phyloP scores from a whole-genome alignment of 2,329 filamentous ascomycete species.

The Microdochium paspali region DNA sequence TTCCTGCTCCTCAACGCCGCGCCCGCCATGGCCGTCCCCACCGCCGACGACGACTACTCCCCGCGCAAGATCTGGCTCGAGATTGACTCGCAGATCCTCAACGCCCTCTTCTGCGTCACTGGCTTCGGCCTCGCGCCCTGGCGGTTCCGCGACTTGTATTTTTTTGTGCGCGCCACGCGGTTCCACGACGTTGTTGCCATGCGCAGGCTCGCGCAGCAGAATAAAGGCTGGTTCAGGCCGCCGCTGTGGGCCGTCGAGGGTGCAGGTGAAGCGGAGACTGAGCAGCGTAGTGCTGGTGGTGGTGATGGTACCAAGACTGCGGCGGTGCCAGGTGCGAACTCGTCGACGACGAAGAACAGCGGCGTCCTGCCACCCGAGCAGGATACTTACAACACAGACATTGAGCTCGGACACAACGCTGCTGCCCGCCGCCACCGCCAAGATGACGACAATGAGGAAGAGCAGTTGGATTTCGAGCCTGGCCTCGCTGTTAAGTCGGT shows the following conservation, averaged over 20 bases:
- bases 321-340: neutral
- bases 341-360: neutral
- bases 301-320: neutral
- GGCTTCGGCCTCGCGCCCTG: conserved; percentile 78
- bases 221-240: conserved; percentile 16
- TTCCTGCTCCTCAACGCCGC: conserved; percentile 16
- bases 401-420: neutral
- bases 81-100: conserved; percentile 73
- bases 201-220: conserved; percentile 11
- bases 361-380: neutral
- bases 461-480: neutral
- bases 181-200: conserved; percentile 10
- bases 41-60: conserved; percentile 37
- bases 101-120: conserved; percentile 77
- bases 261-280: no score
- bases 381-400: neutral
- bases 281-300: neutral
- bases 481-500: conserved; percentile 2
- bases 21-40: conserved; percentile 3
- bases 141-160: conserved; percentile 74
- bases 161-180: conserved; percentile 12
- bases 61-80: conserved; percentile 77
- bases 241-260: conserved; percentile 13
- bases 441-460: neutral
- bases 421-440: neutral